Conservation (phyloP, 2,329 filamentous ascomycete species). For the Cladorrhinum sp. region DNA sequence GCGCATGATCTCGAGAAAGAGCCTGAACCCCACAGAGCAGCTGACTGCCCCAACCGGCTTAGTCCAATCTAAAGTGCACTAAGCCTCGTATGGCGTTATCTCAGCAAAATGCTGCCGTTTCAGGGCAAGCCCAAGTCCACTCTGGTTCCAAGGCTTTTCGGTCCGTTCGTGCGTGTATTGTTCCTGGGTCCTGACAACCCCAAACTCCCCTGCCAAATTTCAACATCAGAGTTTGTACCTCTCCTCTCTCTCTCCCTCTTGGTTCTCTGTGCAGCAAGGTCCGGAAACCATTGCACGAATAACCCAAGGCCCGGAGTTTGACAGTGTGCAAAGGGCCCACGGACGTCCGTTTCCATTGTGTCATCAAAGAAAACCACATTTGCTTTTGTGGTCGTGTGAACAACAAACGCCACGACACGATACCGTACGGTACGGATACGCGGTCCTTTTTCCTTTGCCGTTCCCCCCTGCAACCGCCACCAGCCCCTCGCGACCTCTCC, state of each 20-base stretch:
- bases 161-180: slow-evolving; percentile 21
- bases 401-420: neutral
- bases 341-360: slow-evolving; percentile 1
- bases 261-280: neutral
- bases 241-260: neutral
- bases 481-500: slow-evolving; percentile 5
- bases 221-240: slow-evolving; percentile 3
- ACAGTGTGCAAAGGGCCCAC: neutral
- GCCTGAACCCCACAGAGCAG: slow-evolving; percentile 18
- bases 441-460: neutral
- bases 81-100: slow-evolving; percentile 12
- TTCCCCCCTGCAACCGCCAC: slow-evolving; percentile 18
- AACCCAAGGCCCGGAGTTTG: no score
- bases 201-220: slow-evolving; percentile 3
- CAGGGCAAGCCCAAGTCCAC: slow-evolving; percentile 9
- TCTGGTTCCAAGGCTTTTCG: slow-evolving; percentile 18
- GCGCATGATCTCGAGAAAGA: slow-evolving; percentile 21
- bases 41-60: slow-evolving; percentile 14
- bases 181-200: slow-evolving; percentile 6
- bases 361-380: neutral
- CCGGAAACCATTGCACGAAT: slow-evolving; percentile 5
- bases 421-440: slow-evolving; percentile 3
- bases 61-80: neutral
- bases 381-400: neutral
- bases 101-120: slow-evolving; percentile 8